These are phyloP conservation scores for Miscanthus lutarioriparius DNA, from an alignment of 176 grass and related monocot species.

Conservation along the genomic window DNA sequence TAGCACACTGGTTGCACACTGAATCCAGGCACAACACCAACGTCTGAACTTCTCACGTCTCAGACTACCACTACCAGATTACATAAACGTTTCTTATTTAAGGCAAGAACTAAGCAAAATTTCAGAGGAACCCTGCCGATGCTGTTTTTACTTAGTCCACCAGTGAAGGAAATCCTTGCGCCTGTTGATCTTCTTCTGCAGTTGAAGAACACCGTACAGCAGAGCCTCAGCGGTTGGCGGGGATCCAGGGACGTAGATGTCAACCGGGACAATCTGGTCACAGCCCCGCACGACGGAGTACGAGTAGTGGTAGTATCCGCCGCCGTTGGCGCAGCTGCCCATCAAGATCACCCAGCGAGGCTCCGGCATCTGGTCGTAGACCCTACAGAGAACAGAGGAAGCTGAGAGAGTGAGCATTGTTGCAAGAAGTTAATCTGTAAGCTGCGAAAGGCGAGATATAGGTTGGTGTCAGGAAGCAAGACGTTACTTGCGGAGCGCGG, in stretches of 20 bases:
- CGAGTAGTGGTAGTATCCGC: constrained; percentile 95
- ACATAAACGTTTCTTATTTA: no score
- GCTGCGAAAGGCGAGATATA: no score
- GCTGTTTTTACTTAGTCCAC: constrained; percentile 75
- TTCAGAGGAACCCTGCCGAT: no score
- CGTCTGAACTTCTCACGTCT: no score
- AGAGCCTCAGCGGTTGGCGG: constrained; percentile 93
- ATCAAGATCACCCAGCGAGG: constrained; percentile 95
- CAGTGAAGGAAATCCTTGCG: constrained; percentile 97
- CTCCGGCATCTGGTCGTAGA: constrained; percentile 97
- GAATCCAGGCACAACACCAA: no score
- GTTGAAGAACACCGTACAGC: constrained; percentile 92
- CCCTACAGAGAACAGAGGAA: constrained; percentile 40
- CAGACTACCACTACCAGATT: no score
- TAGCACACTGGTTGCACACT: no score
- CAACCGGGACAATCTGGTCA: constrained; percentile 84
- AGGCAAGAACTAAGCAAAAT: no score
- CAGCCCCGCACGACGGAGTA: constrained; percentile 95
- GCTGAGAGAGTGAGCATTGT: no score
- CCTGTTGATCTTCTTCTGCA: constrained; percentile 97
- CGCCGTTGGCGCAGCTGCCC: constrained; percentile 95
- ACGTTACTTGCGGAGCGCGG: constrained; percentile 72
- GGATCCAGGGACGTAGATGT: constrained; percentile 90
- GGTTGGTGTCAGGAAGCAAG: no score
- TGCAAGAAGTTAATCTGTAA: no score